Conservation (phyloP, 495 filamentous ascomycete species). For the Aspergillus asperescens region DNA sequence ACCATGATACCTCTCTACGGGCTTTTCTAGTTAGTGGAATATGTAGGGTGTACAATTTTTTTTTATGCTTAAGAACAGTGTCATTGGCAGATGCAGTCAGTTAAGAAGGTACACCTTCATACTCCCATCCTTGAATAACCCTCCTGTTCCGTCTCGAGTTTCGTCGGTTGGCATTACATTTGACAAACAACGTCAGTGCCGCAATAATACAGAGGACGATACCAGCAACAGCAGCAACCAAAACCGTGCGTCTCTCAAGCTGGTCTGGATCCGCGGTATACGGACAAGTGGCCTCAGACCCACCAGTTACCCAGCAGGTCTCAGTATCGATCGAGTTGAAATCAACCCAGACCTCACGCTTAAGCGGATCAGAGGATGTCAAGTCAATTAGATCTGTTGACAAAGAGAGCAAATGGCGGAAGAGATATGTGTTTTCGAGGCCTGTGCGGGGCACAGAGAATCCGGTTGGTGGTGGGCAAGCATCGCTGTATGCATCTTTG, state of each 20-base stretch:
- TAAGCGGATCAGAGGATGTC: constrained; percentile 18
- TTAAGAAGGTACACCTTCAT: constrained; percentile 60
- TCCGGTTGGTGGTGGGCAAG: constrained; percentile 34
- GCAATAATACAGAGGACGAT: constrained; percentile 55
- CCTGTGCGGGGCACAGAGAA: constrained; percentile 55
- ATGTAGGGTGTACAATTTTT: too few species aligned
- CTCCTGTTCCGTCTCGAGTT: constrained; percentile 47
- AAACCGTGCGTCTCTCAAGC: constrained; percentile 40
- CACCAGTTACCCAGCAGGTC: constrained; percentile 55
- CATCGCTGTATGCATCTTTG: constrained; percentile 25
- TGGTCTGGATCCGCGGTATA: constrained; percentile 40
- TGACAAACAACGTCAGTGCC: constrained; percentile 57
- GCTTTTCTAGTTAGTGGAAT: too few species aligned
- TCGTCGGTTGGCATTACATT: constrained; percentile 56
- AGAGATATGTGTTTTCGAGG: constrained; percentile 57
- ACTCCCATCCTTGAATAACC: constrained; percentile 55
- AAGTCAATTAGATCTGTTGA: constrained; percentile 23
- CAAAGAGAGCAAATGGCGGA: constrained; percentile 26
- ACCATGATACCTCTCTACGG: neutral
- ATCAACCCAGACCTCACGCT: constrained; percentile 48
- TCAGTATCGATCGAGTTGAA: constrained; percentile 52
- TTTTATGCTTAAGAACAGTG: too few species aligned
- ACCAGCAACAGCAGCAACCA: constrained; percentile 56
- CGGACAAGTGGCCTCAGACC: constrained; percentile 48
- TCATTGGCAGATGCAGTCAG: neutral